These are phyloP conservation scores for Helicocarpus griseus DNA, from an alignment of 2,329 filamentous ascomycete species.

Conservation along the genomic window DNA sequence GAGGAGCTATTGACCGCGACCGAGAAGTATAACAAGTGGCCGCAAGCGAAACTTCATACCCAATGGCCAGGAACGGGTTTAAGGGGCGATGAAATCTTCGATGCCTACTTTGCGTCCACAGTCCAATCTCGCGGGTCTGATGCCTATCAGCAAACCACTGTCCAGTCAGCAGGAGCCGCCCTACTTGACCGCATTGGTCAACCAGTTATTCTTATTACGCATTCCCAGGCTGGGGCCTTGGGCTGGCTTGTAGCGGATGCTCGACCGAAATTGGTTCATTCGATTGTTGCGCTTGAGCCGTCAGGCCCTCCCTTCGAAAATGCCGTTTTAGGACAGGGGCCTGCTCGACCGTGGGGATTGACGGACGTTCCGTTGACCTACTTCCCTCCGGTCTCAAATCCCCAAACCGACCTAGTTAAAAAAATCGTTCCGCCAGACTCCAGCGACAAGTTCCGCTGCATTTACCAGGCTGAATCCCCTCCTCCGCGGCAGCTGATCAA, in stretches of 20 bases:
- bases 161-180: conserved; percentile 27
- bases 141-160: conserved; percentile 19
- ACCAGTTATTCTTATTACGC: conserved; percentile 30
- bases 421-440: conserved; percentile 13
- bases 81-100: conserved; percentile 21
- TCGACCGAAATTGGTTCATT: conserved; percentile 39
- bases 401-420: conserved; percentile 23
- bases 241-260: conserved; percentile 41
- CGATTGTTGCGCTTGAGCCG: conserved; percentile 45
- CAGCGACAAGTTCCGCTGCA: conserved; percentile 18
- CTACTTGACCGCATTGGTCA: conserved; percentile 18
- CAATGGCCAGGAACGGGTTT: conserved; percentile 31
- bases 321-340: conserved; percentile 24
- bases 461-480: conserved; percentile 26
- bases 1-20: conserved; percentile 18
- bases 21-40: conserved; percentile 16
- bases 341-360: conserved; percentile 35
- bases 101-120: conserved; percentile 25
- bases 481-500: conserved; percentile 39
- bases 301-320: conserved; percentile 43
- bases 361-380: conserved; percentile 41
- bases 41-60: conserved; percentile 29
- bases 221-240: conserved; percentile 40
- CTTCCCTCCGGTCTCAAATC: conserved; percentile 32
- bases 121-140: conserved; percentile 27